These are phyloP conservation scores for Colletotrichum eremochloae DNA, from an alignment of 2,329 filamentous ascomycete genomes.

Conservation along the genomic window DNA sequence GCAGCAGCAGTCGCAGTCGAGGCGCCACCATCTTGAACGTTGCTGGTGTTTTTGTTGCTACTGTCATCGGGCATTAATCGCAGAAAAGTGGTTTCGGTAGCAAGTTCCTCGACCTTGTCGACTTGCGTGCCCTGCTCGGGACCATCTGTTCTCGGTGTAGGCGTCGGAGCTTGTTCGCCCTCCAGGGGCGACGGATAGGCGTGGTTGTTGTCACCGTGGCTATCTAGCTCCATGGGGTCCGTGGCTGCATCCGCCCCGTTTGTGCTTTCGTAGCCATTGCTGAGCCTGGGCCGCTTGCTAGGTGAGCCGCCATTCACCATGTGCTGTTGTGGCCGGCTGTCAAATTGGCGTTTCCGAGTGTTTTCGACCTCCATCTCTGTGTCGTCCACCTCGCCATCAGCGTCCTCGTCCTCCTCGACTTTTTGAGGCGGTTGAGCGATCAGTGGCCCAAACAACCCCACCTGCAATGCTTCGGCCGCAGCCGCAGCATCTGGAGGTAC, in stretches of 20 bases:
- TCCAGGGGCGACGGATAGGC: slow-evolving; percentile 76
- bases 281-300: slow-evolving; percentile 70
- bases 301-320: slow-evolving; percentile 67
- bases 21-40: slow-evolving; percentile 49
- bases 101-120: slow-evolving; percentile 73
- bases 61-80: slow-evolving; percentile 62
- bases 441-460: slow-evolving; percentile 71
- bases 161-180: slow-evolving; percentile 67
- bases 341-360: slow-evolving; percentile 65
- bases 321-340: slow-evolving; percentile 58
- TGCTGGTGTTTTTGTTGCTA: neutral
- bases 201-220: slow-evolving; percentile 65
- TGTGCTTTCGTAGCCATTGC: slow-evolving; percentile 70
- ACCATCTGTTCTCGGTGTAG: slow-evolving; percentile 69
- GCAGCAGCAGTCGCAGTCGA: slow-evolving; percentile 53
- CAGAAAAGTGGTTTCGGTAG: slow-evolving; percentile 71
- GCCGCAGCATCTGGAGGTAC: slow-evolving; percentile 62
- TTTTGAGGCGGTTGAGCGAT: slow-evolving; percentile 60
- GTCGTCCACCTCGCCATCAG: slow-evolving; percentile 54
- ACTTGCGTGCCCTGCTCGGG: slow-evolving; percentile 75
- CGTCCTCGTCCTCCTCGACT: slow-evolving; percentile 53
- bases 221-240: slow-evolving; percentile 73
- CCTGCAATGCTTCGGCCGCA: slow-evolving; percentile 61
- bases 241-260: slow-evolving; percentile 60
- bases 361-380: slow-evolving; percentile 56